Evolutionary conservation across 2,329 filamentous ascomycete species (phyloP).

Genomic region (Alternaria triticimaculans): DNA sequence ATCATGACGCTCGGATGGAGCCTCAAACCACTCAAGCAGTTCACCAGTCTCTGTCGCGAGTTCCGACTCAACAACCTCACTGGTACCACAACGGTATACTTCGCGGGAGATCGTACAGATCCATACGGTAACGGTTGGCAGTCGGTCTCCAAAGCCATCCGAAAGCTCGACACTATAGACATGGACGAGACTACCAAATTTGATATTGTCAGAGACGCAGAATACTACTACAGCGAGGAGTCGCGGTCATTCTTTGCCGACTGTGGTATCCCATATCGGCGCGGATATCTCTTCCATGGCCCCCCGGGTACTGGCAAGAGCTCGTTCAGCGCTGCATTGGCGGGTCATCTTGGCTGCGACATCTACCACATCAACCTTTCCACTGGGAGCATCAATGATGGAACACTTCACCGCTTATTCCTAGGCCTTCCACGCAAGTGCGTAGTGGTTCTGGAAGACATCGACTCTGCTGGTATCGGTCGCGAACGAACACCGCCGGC

Average conservation of each 20-base stretch:
- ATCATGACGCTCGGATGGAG: constrained; percentile 39
- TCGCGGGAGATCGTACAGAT: constrained; percentile 22
- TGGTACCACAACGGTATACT: constrained; percentile 36
- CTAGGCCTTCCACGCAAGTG: constrained; percentile 43
- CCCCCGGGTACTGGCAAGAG: constrained; percentile 52
- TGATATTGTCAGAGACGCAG: constrained; percentile 44
- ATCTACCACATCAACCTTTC: constrained; percentile 50
- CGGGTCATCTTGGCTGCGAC: constrained; percentile 46
- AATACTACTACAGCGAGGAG: constrained; percentile 47
- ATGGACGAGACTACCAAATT: constrained; percentile 37
- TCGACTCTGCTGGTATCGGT: constrained; percentile 44
- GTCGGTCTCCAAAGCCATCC: constrained; percentile 31
- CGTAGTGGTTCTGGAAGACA: constrained; percentile 53
- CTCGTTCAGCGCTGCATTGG: constrained; percentile 48
- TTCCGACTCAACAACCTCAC: constrained; percentile 28
- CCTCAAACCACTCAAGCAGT: constrained; percentile 29
- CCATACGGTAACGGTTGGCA: constrained; percentile 26
- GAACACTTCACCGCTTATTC: constrained; percentile 30
- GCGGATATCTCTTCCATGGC: constrained; percentile 51
- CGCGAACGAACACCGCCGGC: constrained; percentile 23
- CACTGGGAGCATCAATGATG: constrained; percentile 34
- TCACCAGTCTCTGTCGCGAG: constrained; percentile 30
- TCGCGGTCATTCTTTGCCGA: constrained; percentile 43
- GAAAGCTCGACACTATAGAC: constrained; percentile 41
- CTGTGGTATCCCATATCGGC: constrained; percentile 43